These are phyloP conservation scores for Brassica incana DNA, from an alignment of 345 rosid genomes.

Conservation along the genomic window DNA sequence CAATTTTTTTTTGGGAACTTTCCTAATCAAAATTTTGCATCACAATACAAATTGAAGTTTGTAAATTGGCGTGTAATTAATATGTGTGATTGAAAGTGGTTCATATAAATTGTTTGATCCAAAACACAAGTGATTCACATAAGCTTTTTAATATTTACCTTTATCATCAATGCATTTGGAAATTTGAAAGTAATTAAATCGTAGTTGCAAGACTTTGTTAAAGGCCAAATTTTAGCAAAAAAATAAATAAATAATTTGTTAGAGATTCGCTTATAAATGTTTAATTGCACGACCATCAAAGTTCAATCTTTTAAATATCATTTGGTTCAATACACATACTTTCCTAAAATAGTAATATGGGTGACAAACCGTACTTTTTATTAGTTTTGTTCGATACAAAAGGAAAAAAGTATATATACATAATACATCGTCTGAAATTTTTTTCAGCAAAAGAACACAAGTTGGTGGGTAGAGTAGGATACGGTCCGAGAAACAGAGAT, in stretches of 20 bases:
- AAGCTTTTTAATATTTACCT: background rate
- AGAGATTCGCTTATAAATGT: too few species aligned
- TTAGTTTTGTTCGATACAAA: background rate
- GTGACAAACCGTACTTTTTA: background rate
- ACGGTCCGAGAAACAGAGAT: conserved; percentile 40
- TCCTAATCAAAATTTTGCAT: background rate
- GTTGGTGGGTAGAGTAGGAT: conserved; percentile 29
- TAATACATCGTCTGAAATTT: background rate
- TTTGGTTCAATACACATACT: background rate
- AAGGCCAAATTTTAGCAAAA: too few species aligned
- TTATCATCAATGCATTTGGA: background rate
- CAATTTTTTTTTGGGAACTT: too few species aligned
- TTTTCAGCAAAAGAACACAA: conserved; percentile 8
- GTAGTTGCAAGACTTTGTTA: background rate
- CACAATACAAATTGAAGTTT: background rate
- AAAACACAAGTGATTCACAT: background rate
- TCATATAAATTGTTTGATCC: background rate
- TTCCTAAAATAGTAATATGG: background rate
- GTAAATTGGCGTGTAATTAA: background rate
- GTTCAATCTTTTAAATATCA: too few species aligned
- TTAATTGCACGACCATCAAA: too few species aligned
- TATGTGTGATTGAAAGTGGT: background rate
- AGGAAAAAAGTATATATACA: background rate
- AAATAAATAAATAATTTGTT: too few species aligned
- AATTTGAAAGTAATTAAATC: background rate